Percentiles rank a stretch among this genome's conserved stretches.
These are phyloP conservation scores for Saccharomycopsis olivae DNA, from an alignment of 805 yeast genomes.

Conservation along the genomic window DNA sequence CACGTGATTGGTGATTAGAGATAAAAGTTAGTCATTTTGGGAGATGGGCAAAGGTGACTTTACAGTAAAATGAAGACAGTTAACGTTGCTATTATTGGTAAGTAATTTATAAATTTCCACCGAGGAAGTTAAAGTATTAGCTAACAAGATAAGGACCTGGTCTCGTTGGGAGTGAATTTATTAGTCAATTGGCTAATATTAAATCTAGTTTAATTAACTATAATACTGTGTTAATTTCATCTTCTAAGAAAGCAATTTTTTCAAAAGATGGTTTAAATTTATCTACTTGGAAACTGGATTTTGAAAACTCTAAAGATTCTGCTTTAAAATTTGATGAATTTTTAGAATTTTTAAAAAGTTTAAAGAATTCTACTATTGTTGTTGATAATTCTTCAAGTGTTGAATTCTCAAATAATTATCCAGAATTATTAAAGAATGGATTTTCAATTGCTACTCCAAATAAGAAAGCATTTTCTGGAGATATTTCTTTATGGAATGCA, in stretches of 20 bases:
- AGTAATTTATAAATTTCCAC: too few species aligned
- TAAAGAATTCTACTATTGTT: slow-evolving; percentile 55
- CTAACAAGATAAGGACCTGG: slow-evolving; percentile 52
- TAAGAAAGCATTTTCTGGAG: slow-evolving; percentile 91
- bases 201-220: slow-evolving; percentile 48
- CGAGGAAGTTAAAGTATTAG: too few species aligned
- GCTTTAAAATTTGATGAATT: slow-evolving; percentile 49
- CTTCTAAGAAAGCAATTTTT: slow-evolving; percentile 58
- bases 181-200: slow-evolving; percentile 63
- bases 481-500: slow-evolving; percentile 61
- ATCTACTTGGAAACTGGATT: slow-evolving; percentile 41
- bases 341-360: slow-evolving; percentile 42
- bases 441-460: slow-evolving; percentile 96
- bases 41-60: too few species aligned
- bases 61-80: too few species aligned
- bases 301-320: slow-evolving; percentile 33
- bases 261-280: slow-evolving; percentile 64
- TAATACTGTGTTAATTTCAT: slow-evolving; percentile 74
- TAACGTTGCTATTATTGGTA: slow-evolving; percentile 63
- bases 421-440: slow-evolving; percentile 61
- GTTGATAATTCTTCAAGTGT: slow-evolving; percentile 93
- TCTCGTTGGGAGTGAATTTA: slow-evolving; percentile 87
- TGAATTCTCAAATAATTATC: slow-evolving; percentile 65
- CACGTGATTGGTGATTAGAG: too few species aligned
- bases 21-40: too few species aligned